Evolutionary conservation across 805 yeast species (phyloP).

Genomic region (Tetrapisispora namnaoensis): DNA sequence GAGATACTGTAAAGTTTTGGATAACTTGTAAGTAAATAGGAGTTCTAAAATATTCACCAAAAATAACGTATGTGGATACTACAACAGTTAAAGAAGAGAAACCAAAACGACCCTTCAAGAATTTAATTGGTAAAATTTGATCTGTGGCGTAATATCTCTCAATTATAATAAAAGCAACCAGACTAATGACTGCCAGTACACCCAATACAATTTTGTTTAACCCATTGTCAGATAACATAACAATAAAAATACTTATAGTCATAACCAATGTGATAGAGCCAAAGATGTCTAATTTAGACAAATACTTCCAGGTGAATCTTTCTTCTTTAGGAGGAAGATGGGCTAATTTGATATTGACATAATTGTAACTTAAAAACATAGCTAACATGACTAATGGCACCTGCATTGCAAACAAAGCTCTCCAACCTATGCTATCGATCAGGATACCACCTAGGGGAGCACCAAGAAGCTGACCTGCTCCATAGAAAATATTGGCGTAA

Average conservation of each 20-base stretch:
- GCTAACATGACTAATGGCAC: conserved; percentile 35
- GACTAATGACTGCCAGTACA: conserved; percentile 20
- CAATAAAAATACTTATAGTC: conserved; percentile 26
- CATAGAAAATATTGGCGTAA: conserved; percentile 63
- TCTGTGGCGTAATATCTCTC: conserved; percentile 33
- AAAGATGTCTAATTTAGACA: conserved; percentile 53
- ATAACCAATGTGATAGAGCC: conserved; percentile 55
- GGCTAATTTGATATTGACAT: conserved; percentile 35
- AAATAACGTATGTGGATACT: conserved; percentile 33
- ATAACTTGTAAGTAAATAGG: conserved; percentile 52
- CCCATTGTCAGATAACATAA: conserved; percentile 12
- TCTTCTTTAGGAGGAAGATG: conserved; percentile 43
- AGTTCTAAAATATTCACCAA: conserved; percentile 44
- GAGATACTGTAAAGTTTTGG: conserved; percentile 40
- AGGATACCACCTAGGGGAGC: conserved; percentile 58
- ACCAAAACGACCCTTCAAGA: conserved; percentile 46
- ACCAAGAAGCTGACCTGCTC: conserved; percentile 65
- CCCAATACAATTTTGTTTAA: background rate
- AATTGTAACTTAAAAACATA: conserved; percentile 32
- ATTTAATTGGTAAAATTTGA: conserved; percentile 50
- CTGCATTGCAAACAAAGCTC: conserved; percentile 43
- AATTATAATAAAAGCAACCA: conserved; percentile 28
- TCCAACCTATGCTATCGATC: conserved; percentile 55
- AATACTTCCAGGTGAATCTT: conserved; percentile 35
- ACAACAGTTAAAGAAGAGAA: conserved; percentile 43